Percentiles rank a stretch among this genome's conserved stretches.
These are phyloP conservation scores for Sporothrix phasma DNA, from an alignment of 2,329 filamentous ascomycete species.

Conservation along the genomic window DNA sequence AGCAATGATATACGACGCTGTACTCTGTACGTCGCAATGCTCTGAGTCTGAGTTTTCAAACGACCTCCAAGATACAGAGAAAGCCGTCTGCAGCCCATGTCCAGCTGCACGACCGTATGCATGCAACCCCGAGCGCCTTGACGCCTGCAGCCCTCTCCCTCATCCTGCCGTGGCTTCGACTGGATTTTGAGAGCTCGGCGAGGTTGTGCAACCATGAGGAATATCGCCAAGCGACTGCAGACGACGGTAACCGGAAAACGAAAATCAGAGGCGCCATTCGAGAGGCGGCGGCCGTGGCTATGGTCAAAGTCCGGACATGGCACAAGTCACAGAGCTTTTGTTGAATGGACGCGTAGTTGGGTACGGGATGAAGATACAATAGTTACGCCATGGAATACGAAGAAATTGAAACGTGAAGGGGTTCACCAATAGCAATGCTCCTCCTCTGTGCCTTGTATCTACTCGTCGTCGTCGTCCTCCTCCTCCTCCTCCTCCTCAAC, in stretches of 20 bases:
- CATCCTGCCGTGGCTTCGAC: no score
- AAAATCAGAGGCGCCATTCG: not conserved
- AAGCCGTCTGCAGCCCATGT: not conserved
- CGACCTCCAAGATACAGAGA: not conserved
- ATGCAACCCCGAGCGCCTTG: not conserved
- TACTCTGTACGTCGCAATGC: no score
- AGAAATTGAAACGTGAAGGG: not conserved
- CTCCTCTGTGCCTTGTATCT: not conserved
- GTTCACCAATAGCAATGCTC: not conserved
- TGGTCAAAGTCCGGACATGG: no score
- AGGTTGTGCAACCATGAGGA: not conserved
- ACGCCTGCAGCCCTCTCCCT: not conserved
- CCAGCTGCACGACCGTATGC: not conserved
- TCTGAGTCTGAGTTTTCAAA: no score
- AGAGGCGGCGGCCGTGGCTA: not conserved
- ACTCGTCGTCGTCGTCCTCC: conserved; percentile 31
- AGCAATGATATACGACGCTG: no score
- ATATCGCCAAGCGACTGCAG: not conserved
- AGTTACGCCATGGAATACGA: not conserved
- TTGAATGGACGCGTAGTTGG: not conserved
- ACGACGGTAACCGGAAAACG: not conserved
- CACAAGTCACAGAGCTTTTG: not conserved
- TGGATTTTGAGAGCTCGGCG: not conserved
- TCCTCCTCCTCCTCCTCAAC: conserved; percentile 30
- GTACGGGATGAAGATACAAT: not conserved